A percentile compares a stretch with the other conserved stretches of the same genome.
Evolutionary conservation across 768 basidiomycete species (phyloP).

Genomic region (Lyophyllum atratum): DNA sequence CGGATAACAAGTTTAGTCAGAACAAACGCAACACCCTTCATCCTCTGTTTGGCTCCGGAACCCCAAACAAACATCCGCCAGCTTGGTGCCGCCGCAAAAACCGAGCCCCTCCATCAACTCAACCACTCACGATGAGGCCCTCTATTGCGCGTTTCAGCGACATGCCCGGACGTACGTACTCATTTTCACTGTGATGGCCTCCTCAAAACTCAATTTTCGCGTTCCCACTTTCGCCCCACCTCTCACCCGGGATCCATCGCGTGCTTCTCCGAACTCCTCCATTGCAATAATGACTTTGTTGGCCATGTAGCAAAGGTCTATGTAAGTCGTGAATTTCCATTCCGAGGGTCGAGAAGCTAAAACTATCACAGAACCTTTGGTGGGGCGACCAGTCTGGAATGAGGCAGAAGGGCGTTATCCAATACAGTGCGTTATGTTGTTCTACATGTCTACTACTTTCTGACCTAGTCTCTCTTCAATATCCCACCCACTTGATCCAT

Average conservation of each 20-base stretch:
- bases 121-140: constrained; percentile 55
- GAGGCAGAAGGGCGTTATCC: constrained; percentile 71
- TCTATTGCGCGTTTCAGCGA: constrained; percentile 62
- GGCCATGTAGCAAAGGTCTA: constrained; percentile 68
- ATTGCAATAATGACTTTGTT: too few species aligned
- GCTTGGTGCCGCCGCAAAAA: background rate
- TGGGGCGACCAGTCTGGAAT: constrained; percentile 79
- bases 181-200: background rate
- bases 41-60: background rate
- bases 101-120: background rate
- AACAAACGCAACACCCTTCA: too few species aligned
- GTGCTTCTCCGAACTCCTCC: too few species aligned
- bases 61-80: background rate
- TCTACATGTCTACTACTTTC: background rate
- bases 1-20: background rate
- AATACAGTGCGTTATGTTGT: constrained; percentile 70
- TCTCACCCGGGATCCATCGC: too few species aligned
- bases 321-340: constrained; percentile 49
- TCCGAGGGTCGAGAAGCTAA: background rate
- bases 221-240: too few species aligned
- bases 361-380: constrained; percentile 71
- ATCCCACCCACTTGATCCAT: background rate
- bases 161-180: constrained; percentile 80
- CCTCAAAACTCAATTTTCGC: too few species aligned
- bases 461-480: background rate